Evolutionary conservation across 2,329 filamentous ascomycete genomes (phyloP).

Genomic region (Epichloe glyceriae): DNA sequence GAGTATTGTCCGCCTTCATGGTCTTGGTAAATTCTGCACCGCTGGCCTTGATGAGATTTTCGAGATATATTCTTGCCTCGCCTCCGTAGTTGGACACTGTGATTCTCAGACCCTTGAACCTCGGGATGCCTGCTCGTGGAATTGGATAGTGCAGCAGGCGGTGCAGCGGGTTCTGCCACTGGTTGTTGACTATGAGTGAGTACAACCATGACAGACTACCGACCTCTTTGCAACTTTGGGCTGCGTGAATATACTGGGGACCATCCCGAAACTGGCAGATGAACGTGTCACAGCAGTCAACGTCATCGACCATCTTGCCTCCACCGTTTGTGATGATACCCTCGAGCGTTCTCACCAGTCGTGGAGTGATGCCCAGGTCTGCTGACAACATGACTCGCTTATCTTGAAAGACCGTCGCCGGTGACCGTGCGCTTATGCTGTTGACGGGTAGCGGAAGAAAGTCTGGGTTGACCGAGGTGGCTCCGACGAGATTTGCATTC

Average conservation of each 20-base stretch:
- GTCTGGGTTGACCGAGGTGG: conserved; percentile 38
- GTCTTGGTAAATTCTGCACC: conserved; percentile 90
- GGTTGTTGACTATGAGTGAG: conserved; percentile 75
- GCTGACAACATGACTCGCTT: conserved; percentile 65
- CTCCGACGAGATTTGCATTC: conserved; percentile 53
- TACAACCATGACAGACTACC: conserved; percentile 93
- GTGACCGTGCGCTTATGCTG: conserved; percentile 29
- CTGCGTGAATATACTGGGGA: conserved; percentile 61
- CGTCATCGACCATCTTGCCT: conserved; percentile 51
- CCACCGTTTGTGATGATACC: conserved; percentile 60
- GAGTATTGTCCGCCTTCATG: conserved; percentile 89
- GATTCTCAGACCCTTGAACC: conserved; percentile 64
- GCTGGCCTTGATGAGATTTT: conserved; percentile 74
- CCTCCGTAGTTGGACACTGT: conserved; percentile 95
- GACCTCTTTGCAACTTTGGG: conserved; percentile 66
- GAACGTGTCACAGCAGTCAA: conserved; percentile 66
- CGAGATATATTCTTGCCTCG: conserved; percentile 82
- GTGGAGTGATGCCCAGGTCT: conserved; percentile 59
- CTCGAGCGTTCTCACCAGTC: conserved; percentile 53
- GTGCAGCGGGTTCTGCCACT: conserved; percentile 74
- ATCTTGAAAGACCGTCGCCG: conserved; percentile 61
- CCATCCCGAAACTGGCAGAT: conserved; percentile 83
- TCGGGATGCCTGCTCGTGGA: conserved; percentile 61
- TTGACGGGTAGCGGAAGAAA: conserved; percentile 30
- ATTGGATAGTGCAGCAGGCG: conserved; percentile 84